phyloP scores from a whole-genome alignment of 2,329 filamentous ascomycete genomes.

The Magnaporthiopsis incrustans region DNA sequence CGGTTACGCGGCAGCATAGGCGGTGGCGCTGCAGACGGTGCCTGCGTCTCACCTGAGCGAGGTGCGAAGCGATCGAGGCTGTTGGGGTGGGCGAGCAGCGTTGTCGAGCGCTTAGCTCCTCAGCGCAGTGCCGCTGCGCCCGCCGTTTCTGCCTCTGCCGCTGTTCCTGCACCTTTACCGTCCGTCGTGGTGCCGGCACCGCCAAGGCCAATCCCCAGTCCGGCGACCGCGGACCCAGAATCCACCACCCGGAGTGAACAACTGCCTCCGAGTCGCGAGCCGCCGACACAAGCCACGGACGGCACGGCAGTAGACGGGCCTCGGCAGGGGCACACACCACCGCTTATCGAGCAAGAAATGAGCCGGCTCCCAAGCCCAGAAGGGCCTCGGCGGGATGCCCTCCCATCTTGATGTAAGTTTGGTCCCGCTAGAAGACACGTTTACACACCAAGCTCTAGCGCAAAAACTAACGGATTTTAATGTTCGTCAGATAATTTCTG shows the following conservation, averaged over 20 bases:
- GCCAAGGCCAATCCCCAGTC: background rate
- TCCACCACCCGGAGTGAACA: background rate
- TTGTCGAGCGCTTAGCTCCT: slow-evolving; percentile 15
- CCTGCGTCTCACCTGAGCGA: no score
- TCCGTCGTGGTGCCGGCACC: background rate
- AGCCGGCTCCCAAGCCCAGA: no score
- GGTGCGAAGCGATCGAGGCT: slow-evolving; percentile 1
- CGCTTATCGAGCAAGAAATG: background rate
- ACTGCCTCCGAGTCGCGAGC: background rate
- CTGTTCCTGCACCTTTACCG: background rate
- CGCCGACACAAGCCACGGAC: no score
- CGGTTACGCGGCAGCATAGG: slow-evolving; percentile 47
- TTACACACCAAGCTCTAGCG: background rate
- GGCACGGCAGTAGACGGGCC: background rate
- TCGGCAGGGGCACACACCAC: background rate
- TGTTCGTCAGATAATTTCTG: background rate
- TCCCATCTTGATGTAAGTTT: background rate
- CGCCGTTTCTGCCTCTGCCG: background rate
- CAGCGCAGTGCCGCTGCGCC: slow-evolving; percentile 4
- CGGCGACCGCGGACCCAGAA: background rate
- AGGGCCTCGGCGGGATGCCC: background rate
- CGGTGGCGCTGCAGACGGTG: slow-evolving; percentile 16
- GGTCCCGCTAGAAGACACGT: background rate
- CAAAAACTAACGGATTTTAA: background rate
- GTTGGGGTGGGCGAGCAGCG: slow-evolving; percentile 14